These are phyloP conservation scores for Mycoemilia scoparia DNA, from an alignment of 192 early-diverging fungal species.

Conservation along the genomic window DNA sequence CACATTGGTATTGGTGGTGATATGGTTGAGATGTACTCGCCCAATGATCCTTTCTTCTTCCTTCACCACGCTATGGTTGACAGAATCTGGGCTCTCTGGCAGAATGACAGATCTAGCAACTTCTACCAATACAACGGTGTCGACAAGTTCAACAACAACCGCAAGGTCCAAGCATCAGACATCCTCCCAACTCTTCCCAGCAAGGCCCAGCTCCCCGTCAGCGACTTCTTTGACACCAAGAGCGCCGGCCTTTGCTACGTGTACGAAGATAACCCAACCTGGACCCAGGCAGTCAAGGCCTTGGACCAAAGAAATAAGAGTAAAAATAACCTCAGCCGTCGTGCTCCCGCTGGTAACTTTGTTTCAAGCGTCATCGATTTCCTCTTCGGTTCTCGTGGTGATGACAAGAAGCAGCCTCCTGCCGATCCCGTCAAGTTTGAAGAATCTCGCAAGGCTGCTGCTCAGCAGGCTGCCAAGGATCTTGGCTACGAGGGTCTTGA, in stretches of 20 bases:
- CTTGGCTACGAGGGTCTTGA: conserved; percentile 23
- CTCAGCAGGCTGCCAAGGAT: conserved; percentile 24
- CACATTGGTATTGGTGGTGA: conserved; percentile 3
- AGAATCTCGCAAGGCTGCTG: conserved; percentile 12
- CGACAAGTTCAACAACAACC: conserved; percentile 1
- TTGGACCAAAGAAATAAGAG: conserved; percentile 26
- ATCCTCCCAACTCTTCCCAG: conserved; percentile 18
- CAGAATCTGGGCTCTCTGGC: conserved; percentile 20
- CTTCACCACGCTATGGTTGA: conserved; percentile 31
- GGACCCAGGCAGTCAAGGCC: conserved; percentile 17
- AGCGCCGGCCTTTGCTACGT: conserved; percentile 19
- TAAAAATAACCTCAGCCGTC: conserved; percentile 5
- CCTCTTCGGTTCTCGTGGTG: no score
- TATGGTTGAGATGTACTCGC: conserved; percentile 3
- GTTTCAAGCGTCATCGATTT: no score
- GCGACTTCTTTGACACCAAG: conserved; percentile 20
- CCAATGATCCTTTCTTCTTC: conserved; percentile 30
- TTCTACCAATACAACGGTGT: background rate
- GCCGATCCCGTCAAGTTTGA: no score
- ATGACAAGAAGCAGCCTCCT: no score
- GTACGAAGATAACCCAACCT: conserved; percentile 25
- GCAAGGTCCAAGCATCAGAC: conserved; percentile 9
- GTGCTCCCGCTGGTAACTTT: background rate
- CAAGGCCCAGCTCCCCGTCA: conserved; percentile 15
- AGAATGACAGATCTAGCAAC: conserved; percentile 1